Evolutionary conservation across 2,329 filamentous ascomycete genomes (phyloP), one percentile per base, ranked within the genome.

Genomic region (Clonostachys solani): DNA sequence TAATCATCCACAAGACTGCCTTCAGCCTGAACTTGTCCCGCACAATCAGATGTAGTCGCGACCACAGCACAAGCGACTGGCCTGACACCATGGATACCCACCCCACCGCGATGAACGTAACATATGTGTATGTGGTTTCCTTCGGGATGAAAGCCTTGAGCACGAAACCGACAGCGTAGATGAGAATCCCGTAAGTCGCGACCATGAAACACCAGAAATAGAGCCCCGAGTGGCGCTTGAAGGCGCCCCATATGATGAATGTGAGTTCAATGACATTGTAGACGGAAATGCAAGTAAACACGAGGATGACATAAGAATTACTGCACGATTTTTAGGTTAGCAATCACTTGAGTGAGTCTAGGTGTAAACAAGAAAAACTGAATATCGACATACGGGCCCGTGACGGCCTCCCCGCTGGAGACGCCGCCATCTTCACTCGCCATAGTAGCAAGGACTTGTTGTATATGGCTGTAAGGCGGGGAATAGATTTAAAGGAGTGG

Each of bases 41-140:
- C 4, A 81, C 64, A 10, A 86, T 71, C 2, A 86, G 68, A 55
- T 84, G 80, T 1, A 86, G 68, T 7, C 82, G 72, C 0, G 80
- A 84, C 66, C 80, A 86, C 3, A 86, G 65, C 2, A 86, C 81
- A 13, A 84, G 54, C 0, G 75, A 75, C 58, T 84, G 80, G 1
- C 81, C 82, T 3, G 80, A 81, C 0, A 85, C 74, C 78, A 84
- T 83, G 3, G 54, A 54, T 12, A 60, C 49, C 63, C 63, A 66
- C 10, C 61, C 61, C 2, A 55, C 10, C 1, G 46, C 15, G 34
- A 62, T 61, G 1, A 58, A 29, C 0, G 60, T 52, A 4, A 57
- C 37, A 29, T 56, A 29, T 29, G 10, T 29, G 23, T 29, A 29
- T 12, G 42, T 44, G 12, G n/a, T 17, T 15, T 13, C 37, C 15